Percentiles rank a stretch among this genome's conserved stretches.
Evolutionary conservation across 2,329 filamentous ascomycete species (phyloP).

Genomic region (Eutypella sp.): DNA sequence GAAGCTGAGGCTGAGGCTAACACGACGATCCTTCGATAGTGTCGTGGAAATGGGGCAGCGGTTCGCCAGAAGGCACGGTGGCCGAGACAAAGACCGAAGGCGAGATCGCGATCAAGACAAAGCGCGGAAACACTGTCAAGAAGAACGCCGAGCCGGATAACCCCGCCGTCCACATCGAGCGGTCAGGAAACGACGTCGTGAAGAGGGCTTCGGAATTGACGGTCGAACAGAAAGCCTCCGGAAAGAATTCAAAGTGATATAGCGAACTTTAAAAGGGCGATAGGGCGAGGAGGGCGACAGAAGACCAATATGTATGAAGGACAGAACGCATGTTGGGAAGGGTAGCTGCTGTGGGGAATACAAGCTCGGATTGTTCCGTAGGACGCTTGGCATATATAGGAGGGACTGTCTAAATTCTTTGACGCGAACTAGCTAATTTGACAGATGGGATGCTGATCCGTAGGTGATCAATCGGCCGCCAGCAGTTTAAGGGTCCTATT

Average conservation of each 20-base stretch:
- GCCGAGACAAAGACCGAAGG: slow-evolving; percentile 57
- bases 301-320: too few species aligned
- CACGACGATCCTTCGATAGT: slow-evolving; percentile 39
- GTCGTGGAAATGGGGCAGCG: slow-evolving; percentile 57
- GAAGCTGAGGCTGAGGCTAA: too few species aligned
- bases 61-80: slow-evolving; percentile 52
- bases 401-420: too few species aligned
- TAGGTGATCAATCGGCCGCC: too few species aligned
- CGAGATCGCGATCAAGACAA: slow-evolving; percentile 55
- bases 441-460: too few species aligned
- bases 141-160: slow-evolving; percentile 57
- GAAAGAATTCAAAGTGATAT: slow-evolving; percentile 19
- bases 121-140: slow-evolving; percentile 59
- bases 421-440: too few species aligned
- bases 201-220: slow-evolving; percentile 57
- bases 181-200: slow-evolving; percentile 59
- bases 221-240: slow-evolving; percentile 41
- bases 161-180: slow-evolving; percentile 54
- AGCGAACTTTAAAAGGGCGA: slow-evolving; percentile 16
- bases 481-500: too few species aligned
- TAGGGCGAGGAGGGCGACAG: slow-evolving; percentile 6
- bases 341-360: too few species aligned
- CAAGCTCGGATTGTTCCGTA: too few species aligned
- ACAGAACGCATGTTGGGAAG: too few species aligned
- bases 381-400: too few species aligned